A percentile compares a stretch with the other conserved stretches of the same genome.
Evolutionary conservation across 2,329 filamentous ascomycete species (phyloP).

Genomic region (Raffaelea albimanens): DNA sequence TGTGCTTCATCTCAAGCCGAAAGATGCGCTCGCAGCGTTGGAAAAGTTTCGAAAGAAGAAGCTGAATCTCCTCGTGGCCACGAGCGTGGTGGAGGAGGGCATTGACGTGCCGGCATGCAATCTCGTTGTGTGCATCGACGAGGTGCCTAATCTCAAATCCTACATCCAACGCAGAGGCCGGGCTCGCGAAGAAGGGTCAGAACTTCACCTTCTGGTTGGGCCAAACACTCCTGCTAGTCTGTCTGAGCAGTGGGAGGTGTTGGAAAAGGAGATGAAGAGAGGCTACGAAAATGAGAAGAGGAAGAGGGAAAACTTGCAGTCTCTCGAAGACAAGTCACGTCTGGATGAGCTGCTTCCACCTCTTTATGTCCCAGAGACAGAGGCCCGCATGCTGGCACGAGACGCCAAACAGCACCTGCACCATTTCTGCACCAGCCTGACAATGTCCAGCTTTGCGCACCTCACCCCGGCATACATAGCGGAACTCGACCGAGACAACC

Average conservation of each 20-base stretch:
- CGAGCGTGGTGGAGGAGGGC: conserved; percentile 57
- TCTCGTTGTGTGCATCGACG: conserved; percentile 49
- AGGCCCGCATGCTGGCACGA: conserved; percentile 61
- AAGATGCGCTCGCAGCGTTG: conserved; percentile 26
- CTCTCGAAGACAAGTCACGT: conserved; percentile 32
- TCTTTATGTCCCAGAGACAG: conserved; percentile 23
- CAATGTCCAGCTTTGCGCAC: conserved; percentile 50
- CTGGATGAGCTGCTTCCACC: conserved; percentile 16
- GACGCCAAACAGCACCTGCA: conserved; percentile 68
- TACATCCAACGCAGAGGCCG: conserved; percentile 50
- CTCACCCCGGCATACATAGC: conserved; percentile 59
- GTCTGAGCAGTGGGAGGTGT: conserved; percentile 45
- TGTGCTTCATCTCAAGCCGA: conserved; percentile 19
- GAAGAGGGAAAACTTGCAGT: conserved; percentile 31
- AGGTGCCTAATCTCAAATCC: conserved; percentile 41
- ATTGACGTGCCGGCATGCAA: conserved; percentile 59
- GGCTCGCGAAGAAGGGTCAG: conserved; percentile 40
- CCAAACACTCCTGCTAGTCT: background rate
- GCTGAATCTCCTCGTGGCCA: conserved; percentile 51
- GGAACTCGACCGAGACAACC: conserved; percentile 22
- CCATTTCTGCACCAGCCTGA: conserved; percentile 66
- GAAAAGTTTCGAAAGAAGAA: conserved; percentile 43
- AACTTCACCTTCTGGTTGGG: conserved; percentile 35
- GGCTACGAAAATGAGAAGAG: conserved; percentile 58
- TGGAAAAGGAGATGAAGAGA: conserved; percentile 66